Evolutionary conservation across 805 yeast species (phyloP), one percentile per base, ranked within the genome.

Genomic region (Yamadazyma takamatsuzukensis): DNA sequence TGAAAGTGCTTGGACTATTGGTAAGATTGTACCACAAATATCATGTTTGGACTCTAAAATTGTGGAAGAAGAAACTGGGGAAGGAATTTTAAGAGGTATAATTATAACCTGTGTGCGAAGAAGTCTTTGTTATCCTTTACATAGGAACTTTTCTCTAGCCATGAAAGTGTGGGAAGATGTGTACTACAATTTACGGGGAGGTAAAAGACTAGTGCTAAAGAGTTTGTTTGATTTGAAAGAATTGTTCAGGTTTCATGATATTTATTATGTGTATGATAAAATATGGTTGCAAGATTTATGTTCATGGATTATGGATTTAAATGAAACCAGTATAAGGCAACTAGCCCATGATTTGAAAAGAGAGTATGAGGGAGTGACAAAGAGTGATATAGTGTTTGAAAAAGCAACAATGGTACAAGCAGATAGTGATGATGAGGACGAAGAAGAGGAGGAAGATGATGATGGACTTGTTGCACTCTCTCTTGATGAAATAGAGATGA

Each of bases 1-100:
- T 4, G 98, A 93, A 56, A 83, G 95, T 36, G 86, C 94, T 0
- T 93, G 98, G 98, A 80, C 90, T 0, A 72, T 93, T 4, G 98
- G 98, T 1, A 88, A 83, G 45, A 47, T 93, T 15, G 63, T 79
- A 0, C 96, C 97, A 1, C 93, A 86, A 47, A 57, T 90, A 23
- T 54, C 88, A 6, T 78, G 70, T 43, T 59, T 93, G 19, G 97
- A 88, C 53, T 60, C 74, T 11, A 76, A 72, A 43, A 43, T 83
- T 17, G 42, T 60, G 2, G 27, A 37, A n/a, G 43, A 44, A 12
- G 45, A 43, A 3, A 32, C 36, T 21, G 21, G 27, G n/a, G 49
- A 44, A 24, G 53, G 49, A 29, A 49, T 74, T 18, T 64, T 90
- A 22, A 64, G 62, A 30, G 75, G 79, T 0, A 49, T 80, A 0